Evolutionary conservation across 108 stramenopile species (phyloP).

Genomic region (Cyclotella atomus): DNA sequence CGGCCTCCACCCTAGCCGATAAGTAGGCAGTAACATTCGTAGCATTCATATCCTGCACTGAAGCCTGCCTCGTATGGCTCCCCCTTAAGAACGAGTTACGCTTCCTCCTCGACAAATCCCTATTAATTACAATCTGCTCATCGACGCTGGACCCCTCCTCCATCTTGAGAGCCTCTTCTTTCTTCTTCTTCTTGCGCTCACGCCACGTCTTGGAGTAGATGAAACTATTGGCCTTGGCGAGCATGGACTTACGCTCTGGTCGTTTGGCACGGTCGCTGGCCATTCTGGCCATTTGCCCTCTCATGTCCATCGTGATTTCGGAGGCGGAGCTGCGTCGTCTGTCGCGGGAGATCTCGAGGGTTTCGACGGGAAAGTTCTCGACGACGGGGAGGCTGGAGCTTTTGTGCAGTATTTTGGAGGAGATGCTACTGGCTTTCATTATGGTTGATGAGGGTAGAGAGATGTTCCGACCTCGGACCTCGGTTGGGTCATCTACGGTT

Average conservation of each 20-base stretch:
- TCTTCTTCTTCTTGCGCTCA: slow-evolving; percentile 9
- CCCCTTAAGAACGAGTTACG: slow-evolving; percentile 6
- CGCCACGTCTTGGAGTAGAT: slow-evolving; percentile 17
- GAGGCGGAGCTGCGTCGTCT: slow-evolving; percentile 5
- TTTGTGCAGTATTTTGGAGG: no score
- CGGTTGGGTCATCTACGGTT: no score
- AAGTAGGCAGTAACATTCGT: slow-evolving; percentile 30
- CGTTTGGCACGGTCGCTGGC: background rate
- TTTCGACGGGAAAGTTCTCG: background rate
- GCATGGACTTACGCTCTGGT: background rate
- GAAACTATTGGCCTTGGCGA: slow-evolving; percentile 14
- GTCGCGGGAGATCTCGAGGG: background rate
- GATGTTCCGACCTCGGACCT: no score
- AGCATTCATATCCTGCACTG: background rate
- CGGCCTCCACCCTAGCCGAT: slow-evolving; percentile 26
- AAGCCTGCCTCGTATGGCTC: background rate
- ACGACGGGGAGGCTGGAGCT: background rate
- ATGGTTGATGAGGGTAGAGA: no score
- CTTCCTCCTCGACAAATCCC: slow-evolving; percentile 13
- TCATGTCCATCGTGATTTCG: background rate
- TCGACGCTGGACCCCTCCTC: slow-evolving; percentile 6
- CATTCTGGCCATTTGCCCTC: background rate
- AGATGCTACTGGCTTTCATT: no score
- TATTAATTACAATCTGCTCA: slow-evolving; percentile 13
- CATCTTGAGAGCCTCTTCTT: background rate